Base-by-base conservation (phyloP, 2,329 filamentous ascomycete genomes). In the Sporothrix euskadiensis region DNA sequence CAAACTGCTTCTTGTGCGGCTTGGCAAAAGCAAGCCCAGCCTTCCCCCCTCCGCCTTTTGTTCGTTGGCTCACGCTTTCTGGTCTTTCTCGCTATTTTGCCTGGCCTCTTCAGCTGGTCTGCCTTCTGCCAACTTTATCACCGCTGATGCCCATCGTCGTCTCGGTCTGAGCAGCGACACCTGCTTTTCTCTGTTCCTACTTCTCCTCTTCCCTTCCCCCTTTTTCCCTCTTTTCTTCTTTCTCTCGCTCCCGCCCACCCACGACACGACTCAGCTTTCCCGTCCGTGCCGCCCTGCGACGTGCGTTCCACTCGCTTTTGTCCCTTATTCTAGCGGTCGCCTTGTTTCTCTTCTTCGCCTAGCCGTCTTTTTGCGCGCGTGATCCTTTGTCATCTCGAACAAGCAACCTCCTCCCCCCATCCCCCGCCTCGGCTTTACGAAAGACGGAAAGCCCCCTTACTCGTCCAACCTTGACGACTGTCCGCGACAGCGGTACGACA, bases 1-100 rank as follows among this genome's bases (percentile, higher is more conserved):
- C 61, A 44, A 49, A 52, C 47, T 54, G 47, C 61, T 52, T 52
- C 47, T 69, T 54, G 44, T 54, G 66, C 47, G 66, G 66, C 66
- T 69, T 69, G 66, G 66, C 66, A 69, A 30, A 69, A 30, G 52
- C 22, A 56, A 56, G 66, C 30, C 66, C 47, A 54, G 66, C 47
- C 47, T 69, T 69, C 41, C 41, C 7, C 47, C 52, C 52, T 54
- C 30, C 61, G 61, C 61, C 61, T 66, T 66, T 47, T 47, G 44
- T 2, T 49, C 44, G 44, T 49, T 49, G 14, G 44, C 14, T 49
- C 44, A 49, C 14, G 16, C 19, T 16, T 35, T 41, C 30, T 57
- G 9, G 9, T 12, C 3, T 14, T 49, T 16, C 44, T 14, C 4
- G 44, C 44, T 49, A 49, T 19, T 49, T 49, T 19, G 44, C 44